phyloP scores from a whole-genome alignment of 2,329 filamentous ascomycete species.

The Phialocephala sp. region DNA sequence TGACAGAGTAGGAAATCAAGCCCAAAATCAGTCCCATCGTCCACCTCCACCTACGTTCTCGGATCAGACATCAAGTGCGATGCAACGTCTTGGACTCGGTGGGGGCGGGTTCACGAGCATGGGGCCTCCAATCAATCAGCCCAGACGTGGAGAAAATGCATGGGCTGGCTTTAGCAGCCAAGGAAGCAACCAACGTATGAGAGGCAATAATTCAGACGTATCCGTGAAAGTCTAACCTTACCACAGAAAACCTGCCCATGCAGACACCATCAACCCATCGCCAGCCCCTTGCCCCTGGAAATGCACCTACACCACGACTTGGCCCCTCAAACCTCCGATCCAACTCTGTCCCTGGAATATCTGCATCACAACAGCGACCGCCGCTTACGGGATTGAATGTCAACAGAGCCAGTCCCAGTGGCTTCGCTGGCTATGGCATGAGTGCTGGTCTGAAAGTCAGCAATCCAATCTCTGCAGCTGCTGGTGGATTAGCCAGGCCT shows the following conservation, averaged over 20 bases:
- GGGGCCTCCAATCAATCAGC: conserved; percentile 18
- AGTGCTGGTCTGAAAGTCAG: conserved; percentile 45
- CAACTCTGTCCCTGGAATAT: conserved; percentile 23
- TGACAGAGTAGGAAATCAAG: conserved; percentile 31
- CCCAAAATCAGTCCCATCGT: conserved; percentile 4
- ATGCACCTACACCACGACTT: conserved; percentile 25
- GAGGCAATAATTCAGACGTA: neutral
- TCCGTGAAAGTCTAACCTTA: neutral
- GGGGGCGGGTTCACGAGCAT: conserved; percentile 15
- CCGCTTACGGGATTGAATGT: conserved; percentile 32
- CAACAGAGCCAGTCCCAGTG: conserved; percentile 29
- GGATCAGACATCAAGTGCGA: conserved; percentile 20
- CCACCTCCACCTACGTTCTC: conserved; percentile 31
- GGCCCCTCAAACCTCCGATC: conserved; percentile 31
- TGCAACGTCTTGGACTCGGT: conserved; percentile 19
- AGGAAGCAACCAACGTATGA: conserved; percentile 29
- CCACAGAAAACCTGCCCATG: conserved; percentile 33
- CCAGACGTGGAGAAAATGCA: conserved; percentile 20
- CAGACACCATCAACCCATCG: conserved; percentile 43
- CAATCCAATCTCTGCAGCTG: conserved; percentile 30
- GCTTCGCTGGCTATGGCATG: conserved; percentile 43
- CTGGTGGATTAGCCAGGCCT: conserved; percentile 26
- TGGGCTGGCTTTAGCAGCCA: conserved; percentile 37
- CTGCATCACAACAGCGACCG: conserved; percentile 31
- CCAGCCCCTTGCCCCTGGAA: conserved; percentile 35